These are phyloP conservation scores for Zygosaccharomyces gambellarensis DNA, from an alignment of 805 yeast species.

Conservation along the genomic window DNA sequence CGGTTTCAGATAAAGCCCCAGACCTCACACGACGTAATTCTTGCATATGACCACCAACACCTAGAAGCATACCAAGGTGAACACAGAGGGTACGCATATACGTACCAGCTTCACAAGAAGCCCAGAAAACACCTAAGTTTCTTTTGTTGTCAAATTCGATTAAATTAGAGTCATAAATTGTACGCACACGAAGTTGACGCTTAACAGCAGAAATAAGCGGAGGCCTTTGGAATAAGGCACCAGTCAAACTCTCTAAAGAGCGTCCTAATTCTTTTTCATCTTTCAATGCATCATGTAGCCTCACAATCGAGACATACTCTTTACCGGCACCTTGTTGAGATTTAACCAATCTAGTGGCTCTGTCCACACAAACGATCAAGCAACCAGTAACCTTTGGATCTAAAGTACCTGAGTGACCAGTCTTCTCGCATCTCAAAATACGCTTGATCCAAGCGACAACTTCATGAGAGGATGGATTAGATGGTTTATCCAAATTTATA, in stretches of 20 bases:
- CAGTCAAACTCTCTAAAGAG: conserved; percentile 88
- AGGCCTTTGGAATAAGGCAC: conserved; percentile 98
- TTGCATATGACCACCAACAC: conserved; percentile 99
- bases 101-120: conserved; percentile 99
- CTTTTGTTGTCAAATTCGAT: conserved; percentile 96
- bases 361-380: conserved; percentile 94
- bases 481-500: conserved; percentile 94
- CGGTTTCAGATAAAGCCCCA: conserved; percentile 89
- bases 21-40: conserved; percentile 98
- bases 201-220: conserved; percentile 98
- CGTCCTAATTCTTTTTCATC: conserved; percentile 87
- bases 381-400: conserved; percentile 99
- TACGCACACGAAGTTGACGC: conserved; percentile 97
- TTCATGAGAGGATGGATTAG: conserved; percentile 97
- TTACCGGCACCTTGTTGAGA: conserved; percentile 99
- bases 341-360: conserved; percentile 96
- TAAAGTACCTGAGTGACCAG: conserved; percentile 98
- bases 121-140: conserved; percentile 98
- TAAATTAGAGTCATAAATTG: conserved; percentile 92
- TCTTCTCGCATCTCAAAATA: conserved; percentile 90
- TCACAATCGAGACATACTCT: conserved; percentile 96
- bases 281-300: conserved; percentile 88
- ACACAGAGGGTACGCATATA: conserved; percentile 99
- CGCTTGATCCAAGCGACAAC: conserved; percentile 99
- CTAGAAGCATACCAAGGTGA: conserved; percentile 95